Conservation (phyloP, 140 eudicot species). For the Stevia rebaudiana region DNA sequence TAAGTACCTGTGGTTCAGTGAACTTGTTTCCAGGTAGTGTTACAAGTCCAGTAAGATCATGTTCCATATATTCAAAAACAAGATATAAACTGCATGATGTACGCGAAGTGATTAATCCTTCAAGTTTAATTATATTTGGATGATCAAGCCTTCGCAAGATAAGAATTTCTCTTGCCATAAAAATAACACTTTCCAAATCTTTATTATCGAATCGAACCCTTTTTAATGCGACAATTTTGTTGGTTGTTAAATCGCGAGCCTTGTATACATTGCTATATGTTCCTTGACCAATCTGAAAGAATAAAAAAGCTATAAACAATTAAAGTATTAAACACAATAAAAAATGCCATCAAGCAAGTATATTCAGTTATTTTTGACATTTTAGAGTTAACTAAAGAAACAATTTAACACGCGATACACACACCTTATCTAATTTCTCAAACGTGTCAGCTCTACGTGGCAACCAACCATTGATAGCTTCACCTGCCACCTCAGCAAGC, state of each 20-base stretch:
- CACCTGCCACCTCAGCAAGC: constrained; percentile 74
- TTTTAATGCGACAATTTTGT: constrained; percentile 74
- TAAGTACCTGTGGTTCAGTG: constrained; percentile 78
- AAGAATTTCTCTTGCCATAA: constrained; percentile 86
- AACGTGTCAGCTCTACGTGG: constrained; percentile 74
- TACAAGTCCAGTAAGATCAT: constrained; percentile 81
- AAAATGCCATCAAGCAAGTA: constrained; percentile 13
- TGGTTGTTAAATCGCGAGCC: constrained; percentile 62
- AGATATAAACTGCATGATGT: constrained; percentile 72
- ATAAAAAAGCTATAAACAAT: too few relatives aligned
- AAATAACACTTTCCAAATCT: constrained; percentile 74
- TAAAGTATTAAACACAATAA: constrained; percentile 21
- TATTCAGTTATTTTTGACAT: not conserved
- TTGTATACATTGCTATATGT: constrained; percentile 88
- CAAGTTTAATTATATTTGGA: constrained; percentile 78
- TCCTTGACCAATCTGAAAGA: constrained; percentile 91
- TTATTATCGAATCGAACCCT: constrained; percentile 79
- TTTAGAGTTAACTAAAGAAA: too few relatives aligned
- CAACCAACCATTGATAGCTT: constrained; percentile 79
- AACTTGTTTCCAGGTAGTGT: constrained; percentile 77
- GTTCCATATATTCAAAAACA: constrained; percentile 93
- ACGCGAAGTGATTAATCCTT: constrained; percentile 67
- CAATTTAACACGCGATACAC: not conserved
- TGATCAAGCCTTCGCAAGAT: constrained; percentile 80
- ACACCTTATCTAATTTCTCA: constrained; percentile 79